Evolutionary conservation across 257 asterid genomes (phyloP), one percentile per base, ranked within the genome.

Genomic region (Salvia hispanica): DNA sequence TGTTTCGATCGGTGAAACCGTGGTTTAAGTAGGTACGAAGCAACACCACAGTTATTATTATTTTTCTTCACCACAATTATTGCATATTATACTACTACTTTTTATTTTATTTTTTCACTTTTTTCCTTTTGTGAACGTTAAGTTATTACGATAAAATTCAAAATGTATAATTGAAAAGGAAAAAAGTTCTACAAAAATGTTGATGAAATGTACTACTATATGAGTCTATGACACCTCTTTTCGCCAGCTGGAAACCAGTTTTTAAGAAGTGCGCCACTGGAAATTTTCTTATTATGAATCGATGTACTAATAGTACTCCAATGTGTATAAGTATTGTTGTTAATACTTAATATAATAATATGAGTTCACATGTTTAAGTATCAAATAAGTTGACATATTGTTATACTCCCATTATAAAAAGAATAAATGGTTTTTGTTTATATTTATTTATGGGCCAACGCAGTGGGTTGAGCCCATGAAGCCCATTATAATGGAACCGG

Each of bases 1-100:
- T 44, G 36, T 37, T 67, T 25, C 11, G 53, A 75, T 46, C 15
- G 55, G 8, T 72, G 67, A 62, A 53, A 67, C 58, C 64, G 66
- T 40, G 69, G 77, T 78, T 73, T 51, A 61, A 74, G 74, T 78
- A 78, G 80, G 75, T 71, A 61, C 25, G 77, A 78, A 78, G 83
- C 80, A 74, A 67, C 70, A 42, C 8, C 15, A 11, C 47, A 68
- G 72, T 62, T 46, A 67, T 54, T 64, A 34, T 40, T 7, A 40
- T 40, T 40, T 40, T 40, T 9, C 45, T 40, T 40, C 70, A 42
- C 8, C 13, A 11, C 42, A 68, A 77, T 67, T 46, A 67, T 54
- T 64, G 18, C 28, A n/a, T 45, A 14, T 42, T 5, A 14, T 13
- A 61, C 44, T 50, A 46, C 51, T n/a, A n/a, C n/a, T n/a, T n/a